Percentiles rank a stretch among this genome's conserved stretches.
Evolutionary conservation across 2,329 filamentous ascomycete genomes (phyloP).

Genomic region (Cladophialophora yegresii): DNA sequence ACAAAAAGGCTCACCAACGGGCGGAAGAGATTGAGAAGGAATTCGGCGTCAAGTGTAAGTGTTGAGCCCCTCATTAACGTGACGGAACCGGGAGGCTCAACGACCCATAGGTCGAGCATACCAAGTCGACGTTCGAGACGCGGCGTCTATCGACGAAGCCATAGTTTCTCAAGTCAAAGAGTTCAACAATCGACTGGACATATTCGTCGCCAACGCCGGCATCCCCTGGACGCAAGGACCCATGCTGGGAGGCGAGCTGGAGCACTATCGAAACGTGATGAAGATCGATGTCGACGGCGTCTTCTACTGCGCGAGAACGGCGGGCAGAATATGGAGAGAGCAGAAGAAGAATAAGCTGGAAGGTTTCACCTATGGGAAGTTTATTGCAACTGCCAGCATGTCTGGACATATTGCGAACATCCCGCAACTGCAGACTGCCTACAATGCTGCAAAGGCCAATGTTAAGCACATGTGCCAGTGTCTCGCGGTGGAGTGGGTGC

Average conservation of each 20-base stretch:
- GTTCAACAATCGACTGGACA: constrained; percentile 72
- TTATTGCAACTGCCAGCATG: constrained; percentile 78
- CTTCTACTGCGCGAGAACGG: constrained; percentile 73
- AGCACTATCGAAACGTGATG: constrained; percentile 68
- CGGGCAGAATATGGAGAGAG: constrained; percentile 68
- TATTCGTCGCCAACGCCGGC: constrained; percentile 78
- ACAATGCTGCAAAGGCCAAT: constrained; percentile 66
- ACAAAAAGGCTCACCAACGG: constrained; percentile 49
- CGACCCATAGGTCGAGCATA: constrained; percentile 5
- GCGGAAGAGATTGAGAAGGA: constrained; percentile 6
- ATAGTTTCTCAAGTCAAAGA: constrained; percentile 55
- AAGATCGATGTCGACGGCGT: constrained; percentile 73
- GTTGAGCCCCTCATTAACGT: background rate
- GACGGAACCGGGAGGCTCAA: background rate
- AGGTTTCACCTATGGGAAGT: constrained; percentile 65
- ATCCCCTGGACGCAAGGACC: constrained; percentile 71
- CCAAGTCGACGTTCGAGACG: constrained; percentile 7
- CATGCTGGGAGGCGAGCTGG: constrained; percentile 64
- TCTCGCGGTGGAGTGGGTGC: constrained; percentile 68
- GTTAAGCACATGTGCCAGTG: constrained; percentile 65
- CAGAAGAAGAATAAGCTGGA: constrained; percentile 68
- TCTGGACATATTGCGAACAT: constrained; percentile 76
- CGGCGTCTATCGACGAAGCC: constrained; percentile 2
- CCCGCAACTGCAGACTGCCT: constrained; percentile 75
- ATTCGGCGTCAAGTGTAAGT: constrained; percentile 5